Percentiles rank a stretch among this genome's conserved stretches.
These are phyloP conservation scores for Solanum ossicruentum DNA, from an alignment of 257 asterid genomes.

Conservation along the genomic window DNA sequence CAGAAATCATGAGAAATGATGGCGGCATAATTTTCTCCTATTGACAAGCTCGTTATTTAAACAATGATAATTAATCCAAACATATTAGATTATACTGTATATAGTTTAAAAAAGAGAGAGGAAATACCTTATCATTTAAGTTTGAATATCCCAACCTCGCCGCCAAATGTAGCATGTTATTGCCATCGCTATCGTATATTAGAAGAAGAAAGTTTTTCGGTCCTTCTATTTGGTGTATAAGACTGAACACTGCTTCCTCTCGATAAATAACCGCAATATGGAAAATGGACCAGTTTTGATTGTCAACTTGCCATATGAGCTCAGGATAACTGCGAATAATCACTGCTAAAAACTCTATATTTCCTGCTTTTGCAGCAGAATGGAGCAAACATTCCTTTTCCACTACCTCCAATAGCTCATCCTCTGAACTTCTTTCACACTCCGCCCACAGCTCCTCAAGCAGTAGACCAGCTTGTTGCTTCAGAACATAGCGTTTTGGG, in stretches of 20 bases:
- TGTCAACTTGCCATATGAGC: not conserved
- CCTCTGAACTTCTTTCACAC: not conserved
- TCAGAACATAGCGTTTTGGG: not conserved
- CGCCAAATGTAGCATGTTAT: slow-evolving; percentile 22
- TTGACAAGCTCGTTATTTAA: not conserved
- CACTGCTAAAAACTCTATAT: slow-evolving; percentile 7
- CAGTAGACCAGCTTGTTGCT: not conserved
- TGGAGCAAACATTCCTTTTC: not conserved
- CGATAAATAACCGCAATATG: not conserved
- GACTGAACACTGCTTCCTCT: not conserved
- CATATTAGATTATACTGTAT: not conserved
- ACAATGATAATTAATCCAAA: not conserved
- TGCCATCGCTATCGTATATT: not conserved
- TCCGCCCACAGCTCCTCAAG: not conserved
- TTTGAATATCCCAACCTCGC: not conserved
- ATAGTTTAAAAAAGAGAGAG: no score
- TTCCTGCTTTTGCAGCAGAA: slow-evolving; percentile 10
- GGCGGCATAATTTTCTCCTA: not conserved
- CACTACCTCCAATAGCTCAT: not conserved
- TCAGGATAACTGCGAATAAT: slow-evolving; percentile 3
- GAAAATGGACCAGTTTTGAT: not conserved
- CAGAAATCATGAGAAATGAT: slow-evolving; percentile 2
- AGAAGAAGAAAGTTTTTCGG: not conserved
- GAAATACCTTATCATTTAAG: no score
- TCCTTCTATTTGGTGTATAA: not conserved